Base-by-base conservation (phyloP, 225 moss, liverwort and hornwort species). In the Physcomitrium patens region DNA sequence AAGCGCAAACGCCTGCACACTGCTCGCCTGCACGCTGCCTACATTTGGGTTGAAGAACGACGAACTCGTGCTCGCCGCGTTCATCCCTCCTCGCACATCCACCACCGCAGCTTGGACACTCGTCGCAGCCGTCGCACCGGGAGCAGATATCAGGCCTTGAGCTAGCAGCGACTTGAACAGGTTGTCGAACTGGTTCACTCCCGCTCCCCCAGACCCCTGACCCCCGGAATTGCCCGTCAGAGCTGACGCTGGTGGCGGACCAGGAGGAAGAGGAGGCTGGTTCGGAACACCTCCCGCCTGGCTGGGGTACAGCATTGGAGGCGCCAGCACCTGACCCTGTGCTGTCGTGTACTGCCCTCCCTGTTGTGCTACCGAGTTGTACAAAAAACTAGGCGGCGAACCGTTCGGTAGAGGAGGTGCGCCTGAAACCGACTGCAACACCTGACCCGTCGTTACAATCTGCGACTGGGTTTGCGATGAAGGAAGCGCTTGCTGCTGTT, bases 241-340 rank as follows among this genome's bases (percentile, higher is more conserved):
- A 42, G 91, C 82, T 12, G 91, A 89, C 74, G 81, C 84, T 16
- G 93, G 96, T 17, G 91, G 96, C 22, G 96, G 96, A 72, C 96
- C 96, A 14, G 91, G 96, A 60, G 96, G 93, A 80, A 96, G 91
- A 54, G 95, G 95, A 67, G 96, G 96, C 76, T 84, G 94, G 64
- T 67, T 75, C 65, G 76, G 76, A 69, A 37, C 31, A 7, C 31
- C 31, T 37, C 1, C 31, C 31, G 31, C 31, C 31, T 37, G 31
- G 31, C 31, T 37, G 5, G 31, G 31, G 31, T 37, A 37, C 31
- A 37, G 50, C 67, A 79, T 58, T 6, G 75, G 43, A 56, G 48
- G 58, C 16, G 74, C 64, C 77, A 60, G 16, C 61, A 67, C 7
- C 68, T 77, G 84, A 47, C 51, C 73, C 73, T 81, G 83, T 26